These are phyloP conservation scores for Leptographium galeiforme DNA, from an alignment of 2,329 filamentous ascomycete species.

Conservation along the genomic window DNA sequence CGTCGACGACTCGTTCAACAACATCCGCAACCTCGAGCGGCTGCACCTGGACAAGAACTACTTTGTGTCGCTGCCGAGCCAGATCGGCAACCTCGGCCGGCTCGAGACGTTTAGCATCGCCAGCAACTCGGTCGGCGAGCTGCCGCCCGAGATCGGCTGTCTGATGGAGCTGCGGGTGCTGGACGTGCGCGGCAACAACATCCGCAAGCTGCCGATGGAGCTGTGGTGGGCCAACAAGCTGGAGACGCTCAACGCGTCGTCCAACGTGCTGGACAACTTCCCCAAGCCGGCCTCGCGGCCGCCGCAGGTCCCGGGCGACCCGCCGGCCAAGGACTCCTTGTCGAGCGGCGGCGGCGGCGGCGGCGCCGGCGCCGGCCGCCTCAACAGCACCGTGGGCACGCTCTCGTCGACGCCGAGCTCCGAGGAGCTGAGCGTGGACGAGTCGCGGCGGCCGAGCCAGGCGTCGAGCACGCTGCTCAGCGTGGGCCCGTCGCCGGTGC, in stretches of 20 bases:
- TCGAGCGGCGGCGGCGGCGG: slow-evolving; percentile 24
- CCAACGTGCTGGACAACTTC: slow-evolving; percentile 82
- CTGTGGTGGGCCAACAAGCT: slow-evolving; percentile 91
- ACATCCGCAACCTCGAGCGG: slow-evolving; percentile 75
- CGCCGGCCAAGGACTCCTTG: slow-evolving; percentile 15
- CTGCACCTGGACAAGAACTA: slow-evolving; percentile 90
- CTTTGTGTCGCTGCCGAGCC: slow-evolving; percentile 75
- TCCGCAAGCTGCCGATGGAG: slow-evolving; percentile 76
- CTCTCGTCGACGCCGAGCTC: slow-evolving; percentile 54
- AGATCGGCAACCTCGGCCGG: slow-evolving; percentile 70
- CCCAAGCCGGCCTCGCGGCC: slow-evolving; percentile 70
- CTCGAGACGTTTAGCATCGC: slow-evolving; percentile 90
- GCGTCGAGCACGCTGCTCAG: slow-evolving; percentile 64
- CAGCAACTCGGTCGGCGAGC: slow-evolving; percentile 71
- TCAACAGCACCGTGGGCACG: slow-evolving; percentile 23
- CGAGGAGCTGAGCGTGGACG: slow-evolving; percentile 56
- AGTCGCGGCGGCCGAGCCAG: slow-evolving; percentile 65
- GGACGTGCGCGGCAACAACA: slow-evolving; percentile 86
- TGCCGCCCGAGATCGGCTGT: slow-evolving; percentile 81
- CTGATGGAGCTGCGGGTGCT: slow-evolving; percentile 72
- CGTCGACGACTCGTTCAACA: slow-evolving; percentile 78
- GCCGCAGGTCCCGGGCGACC: slow-evolving; percentile 41
- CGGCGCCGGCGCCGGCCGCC: slow-evolving; percentile 24
- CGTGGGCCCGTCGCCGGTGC: slow-evolving; percentile 58
- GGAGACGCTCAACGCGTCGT: slow-evolving; percentile 87